Conservation (phyloP, 148 eudicot genomes). For the Camellia lanceoleosa region DNA sequence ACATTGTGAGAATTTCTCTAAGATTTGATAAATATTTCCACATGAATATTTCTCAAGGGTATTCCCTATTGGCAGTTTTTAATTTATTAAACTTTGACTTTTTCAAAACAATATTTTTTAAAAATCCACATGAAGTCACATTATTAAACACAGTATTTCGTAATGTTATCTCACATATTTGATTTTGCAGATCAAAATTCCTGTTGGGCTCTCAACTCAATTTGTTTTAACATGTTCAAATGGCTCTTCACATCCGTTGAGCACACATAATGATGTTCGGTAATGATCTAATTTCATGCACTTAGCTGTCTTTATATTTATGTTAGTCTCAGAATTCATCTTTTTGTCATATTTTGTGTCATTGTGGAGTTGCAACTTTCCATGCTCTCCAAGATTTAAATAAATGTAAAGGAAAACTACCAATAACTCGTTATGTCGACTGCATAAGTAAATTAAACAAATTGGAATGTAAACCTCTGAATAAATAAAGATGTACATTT, state of each 20-base stretch:
- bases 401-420: background rate
- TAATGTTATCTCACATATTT: background rate
- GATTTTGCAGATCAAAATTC: constrained; percentile 74
- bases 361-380: background rate
- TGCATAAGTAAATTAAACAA: background rate
- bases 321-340: background rate
- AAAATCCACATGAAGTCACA: background rate
- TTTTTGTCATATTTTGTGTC: background rate
- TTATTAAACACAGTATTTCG: background rate
- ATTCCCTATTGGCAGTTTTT: no score
- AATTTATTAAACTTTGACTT: no score
- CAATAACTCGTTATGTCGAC: background rate
- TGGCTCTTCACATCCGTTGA: constrained; percentile 79
- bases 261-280: constrained; percentile 69
- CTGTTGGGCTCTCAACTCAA: constrained; percentile 73
- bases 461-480: background rate
- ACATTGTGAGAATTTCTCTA: background rate
- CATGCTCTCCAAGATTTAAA: background rate
- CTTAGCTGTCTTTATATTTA: background rate
- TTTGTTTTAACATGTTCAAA: constrained; percentile 72
- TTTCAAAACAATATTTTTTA: no score
- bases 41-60: background rate
- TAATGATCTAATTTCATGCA: constrained; percentile 18
- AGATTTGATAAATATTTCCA: background rate
- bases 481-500: background rate